Evolutionary conservation across 2,329 filamentous ascomycete species (phyloP), one percentile per base, ranked within the genome.

Genomic region (Achaetomium macrosporum): DNA sequence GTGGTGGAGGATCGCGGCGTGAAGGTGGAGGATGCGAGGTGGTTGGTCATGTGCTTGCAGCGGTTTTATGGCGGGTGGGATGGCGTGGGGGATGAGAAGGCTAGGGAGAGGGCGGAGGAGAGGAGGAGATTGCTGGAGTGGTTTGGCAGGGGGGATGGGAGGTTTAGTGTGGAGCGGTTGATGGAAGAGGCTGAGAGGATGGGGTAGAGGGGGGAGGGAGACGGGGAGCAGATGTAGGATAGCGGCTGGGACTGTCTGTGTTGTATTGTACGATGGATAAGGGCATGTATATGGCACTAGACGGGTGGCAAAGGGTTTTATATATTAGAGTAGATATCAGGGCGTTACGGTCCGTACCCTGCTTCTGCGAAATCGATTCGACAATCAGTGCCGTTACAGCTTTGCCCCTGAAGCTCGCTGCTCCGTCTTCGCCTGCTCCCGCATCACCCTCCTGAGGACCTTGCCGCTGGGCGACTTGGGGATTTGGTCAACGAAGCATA

Each of bases 21-120:
- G 5, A 84, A 76, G 58, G 79, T 88, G 0, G 82, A 90, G 49
- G 87, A 96, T 66, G 91, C 87, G n/a, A 85, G 84, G 70, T 96
- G 88, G 85, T 72, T 99, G 62, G 76, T 95, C 46, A 88, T 96
- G 82, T 93, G 90, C 62, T 73, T 99, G 72, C 93, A 99, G 75
- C 84, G 90, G 65, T 99, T 99, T 70, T 99, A 99, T 66, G 82
- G 85, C 16, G 81, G 82, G 57, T 74, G 82, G 76, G 78, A 77
- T 53, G 74, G 66, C 48, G 71, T 66, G 5, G 64, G 63, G 4
- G 66, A 68, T 7, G 64, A 61, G 42, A 67, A 69, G 55, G 75
- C 74, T 48, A 72, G 76, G 58, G 79, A 82, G 66, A 83, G 83
- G 60, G 74, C 71, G 1, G 76, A 77, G 57, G 79, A 81, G 59